Evolutionary conservation across 129 eudicot genomes (phyloP).

Genomic region (Flaveria bidentis): DNA sequence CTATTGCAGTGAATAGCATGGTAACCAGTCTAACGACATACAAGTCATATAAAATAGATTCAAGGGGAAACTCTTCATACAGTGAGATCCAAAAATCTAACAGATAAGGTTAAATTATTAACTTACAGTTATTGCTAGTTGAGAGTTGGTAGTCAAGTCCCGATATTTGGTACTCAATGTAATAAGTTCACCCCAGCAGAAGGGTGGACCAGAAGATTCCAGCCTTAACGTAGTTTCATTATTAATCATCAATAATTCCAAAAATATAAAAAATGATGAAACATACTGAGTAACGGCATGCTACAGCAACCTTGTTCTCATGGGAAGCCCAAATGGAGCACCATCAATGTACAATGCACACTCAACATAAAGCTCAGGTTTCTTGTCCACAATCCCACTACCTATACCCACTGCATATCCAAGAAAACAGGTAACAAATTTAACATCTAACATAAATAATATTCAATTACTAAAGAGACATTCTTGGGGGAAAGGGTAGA

Average conservation of each 20-base stretch:
- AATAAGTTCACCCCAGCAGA: constrained; percentile 91
- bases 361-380: constrained; percentile 84
- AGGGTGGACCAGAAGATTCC: constrained; percentile 80
- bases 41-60: too few species aligned
- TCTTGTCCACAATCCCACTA: constrained; percentile 56
- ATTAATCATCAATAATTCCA: not conserved
- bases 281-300: not conserved
- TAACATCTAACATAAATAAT: not conserved
- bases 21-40: not conserved
- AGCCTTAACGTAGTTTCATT: constrained; percentile 49
- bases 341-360: constrained; percentile 93
- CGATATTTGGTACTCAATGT: constrained; percentile 92
- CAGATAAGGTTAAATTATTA: not conserved
- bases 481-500: constrained; percentile 3
- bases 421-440: constrained; percentile 16
- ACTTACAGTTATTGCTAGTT: constrained; percentile 76
- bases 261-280: not conserved
- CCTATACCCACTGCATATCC: constrained; percentile 55
- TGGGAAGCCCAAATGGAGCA: constrained; percentile 98
- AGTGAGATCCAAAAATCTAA: not conserved
- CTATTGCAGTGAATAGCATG: not conserved
- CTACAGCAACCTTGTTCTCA: constrained; percentile 73
- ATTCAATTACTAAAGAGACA: not conserved
- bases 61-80: not conserved
- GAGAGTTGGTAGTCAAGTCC: constrained; percentile 89